Base-by-base conservation (phyloP, 2,329 filamentous ascomycete genomes). In the Chaetomium strumarium region DNA sequence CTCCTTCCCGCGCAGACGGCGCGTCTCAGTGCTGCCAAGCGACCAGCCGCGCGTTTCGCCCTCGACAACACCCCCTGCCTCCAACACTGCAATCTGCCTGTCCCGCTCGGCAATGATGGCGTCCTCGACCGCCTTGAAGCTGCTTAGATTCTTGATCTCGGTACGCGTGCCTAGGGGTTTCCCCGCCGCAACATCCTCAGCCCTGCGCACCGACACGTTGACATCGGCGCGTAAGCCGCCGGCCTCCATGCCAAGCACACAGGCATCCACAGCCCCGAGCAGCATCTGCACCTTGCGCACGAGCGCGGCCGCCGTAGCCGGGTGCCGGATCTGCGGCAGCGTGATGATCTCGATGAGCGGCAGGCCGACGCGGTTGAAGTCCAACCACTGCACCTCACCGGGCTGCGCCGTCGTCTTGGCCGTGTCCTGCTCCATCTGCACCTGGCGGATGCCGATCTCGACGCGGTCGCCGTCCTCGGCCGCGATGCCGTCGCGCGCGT, bases 341-440 rank as follows among this genome's bases (percentile, higher is more conserved):
- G 92, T 96, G 60, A 99, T 97, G 60, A 99, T 93, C 69, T 99
- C 93, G 57, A 99, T 86, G 43, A 99, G 76, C 5, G 93, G 91
- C 48, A 91, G 80, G 2, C 91, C 93, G 3, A 93, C 90, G 29
- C 93, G 86, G 66, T 97, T 97, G 71, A 96, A 91, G 67, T 99
- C 93, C 24, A 99, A 78, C 66, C 95, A 84, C 59, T 91, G 84
- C 5, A 80, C 80, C 12, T 80, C 83, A 12, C 81, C 83, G 1
- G 86, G 81, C 61, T 92, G 85, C 29, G 88, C 84, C 37, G 91
- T 79, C 1, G 92, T 96, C 70, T 97, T 97, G 60, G 91, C 93
- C 1, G 93, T 97, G 67, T 99, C 93, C 70, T 99, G 93, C 72
- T 99, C 93, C 74, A 99, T 85, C 70, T 99, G 93, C 9, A 99